Conservation (phyloP, 2,329 filamentous ascomycete species). For the Hirsutella thompsonii region DNA sequence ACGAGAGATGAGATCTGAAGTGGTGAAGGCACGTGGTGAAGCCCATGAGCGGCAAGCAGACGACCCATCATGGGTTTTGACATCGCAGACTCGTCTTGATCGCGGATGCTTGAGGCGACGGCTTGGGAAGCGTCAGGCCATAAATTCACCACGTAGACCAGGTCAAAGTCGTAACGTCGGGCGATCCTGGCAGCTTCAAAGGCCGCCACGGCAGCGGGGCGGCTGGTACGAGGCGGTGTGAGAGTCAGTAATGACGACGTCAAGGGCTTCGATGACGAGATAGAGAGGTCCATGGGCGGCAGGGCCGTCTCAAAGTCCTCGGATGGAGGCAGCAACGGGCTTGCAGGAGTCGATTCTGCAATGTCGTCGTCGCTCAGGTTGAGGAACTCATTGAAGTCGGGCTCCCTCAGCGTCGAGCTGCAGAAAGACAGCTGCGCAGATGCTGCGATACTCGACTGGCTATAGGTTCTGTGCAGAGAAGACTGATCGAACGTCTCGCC, state of each 20-base stretch:
- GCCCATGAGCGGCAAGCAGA: conserved; percentile 40
- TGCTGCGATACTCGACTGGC: conserved; percentile 17
- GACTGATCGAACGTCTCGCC: conserved; percentile 12
- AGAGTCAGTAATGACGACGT: conserved; percentile 26
- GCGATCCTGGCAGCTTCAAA: conserved; percentile 43
- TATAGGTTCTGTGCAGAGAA: conserved; percentile 13
- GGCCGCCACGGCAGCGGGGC: conserved; percentile 33
- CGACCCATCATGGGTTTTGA: conserved; percentile 28
- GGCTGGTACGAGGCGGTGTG: conserved; percentile 28
- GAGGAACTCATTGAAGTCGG: conserved; percentile 39
- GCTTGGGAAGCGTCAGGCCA: conserved; percentile 27
- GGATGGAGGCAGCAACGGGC: conserved; percentile 4
- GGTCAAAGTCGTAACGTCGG: conserved; percentile 40
- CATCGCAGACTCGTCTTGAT: no score
- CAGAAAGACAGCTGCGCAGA: conserved; percentile 15
- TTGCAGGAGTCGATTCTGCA: conserved; percentile 27
- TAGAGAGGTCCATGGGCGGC: conserved; percentile 10
- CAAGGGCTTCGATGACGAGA: conserved; percentile 11
- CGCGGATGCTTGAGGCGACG: no score
- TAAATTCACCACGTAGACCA: conserved; percentile 45
- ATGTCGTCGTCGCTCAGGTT: conserved; percentile 45
- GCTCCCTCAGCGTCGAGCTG: conserved; percentile 32
- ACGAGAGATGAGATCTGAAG: conserved; percentile 37
- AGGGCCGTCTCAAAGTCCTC: conserved; percentile 4
- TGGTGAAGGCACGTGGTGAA: conserved; percentile 35